phyloP scores from a whole-genome alignment of 805 yeast species.

The Pichia cabralensis region DNA sequence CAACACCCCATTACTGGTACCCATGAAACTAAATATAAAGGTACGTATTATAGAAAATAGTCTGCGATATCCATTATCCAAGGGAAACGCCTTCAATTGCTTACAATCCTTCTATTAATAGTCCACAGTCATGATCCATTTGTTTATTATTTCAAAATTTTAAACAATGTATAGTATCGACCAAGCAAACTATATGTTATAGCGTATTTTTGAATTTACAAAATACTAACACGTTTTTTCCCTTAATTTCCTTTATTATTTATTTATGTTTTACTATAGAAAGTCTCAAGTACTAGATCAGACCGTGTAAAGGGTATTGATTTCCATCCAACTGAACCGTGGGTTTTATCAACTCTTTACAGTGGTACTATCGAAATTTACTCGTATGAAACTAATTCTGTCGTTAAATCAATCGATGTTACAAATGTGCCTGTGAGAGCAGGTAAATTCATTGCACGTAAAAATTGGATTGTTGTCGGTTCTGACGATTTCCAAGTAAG shows the following conservation, averaged over 20 bases:
- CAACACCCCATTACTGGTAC: not conserved
- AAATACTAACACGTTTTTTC: slow-evolving; percentile 3
- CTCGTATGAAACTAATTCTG: slow-evolving; percentile 80
- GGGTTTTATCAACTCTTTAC: slow-evolving; percentile 87
- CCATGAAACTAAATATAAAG: slow-evolving; percentile 43
- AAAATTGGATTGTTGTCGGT: slow-evolving; percentile 95
- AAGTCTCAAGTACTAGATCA: slow-evolving; percentile 81
- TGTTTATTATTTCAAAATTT: no score
- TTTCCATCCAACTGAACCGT: slow-evolving; percentile 96
- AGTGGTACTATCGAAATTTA: slow-evolving; percentile 88
- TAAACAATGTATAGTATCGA: no score
- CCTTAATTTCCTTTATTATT: not conserved
- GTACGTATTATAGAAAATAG: slow-evolving; percentile 19
- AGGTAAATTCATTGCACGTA: slow-evolving; percentile 89
- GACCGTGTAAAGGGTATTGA: slow-evolving; percentile 97
- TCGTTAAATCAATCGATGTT: slow-evolving; percentile 85
- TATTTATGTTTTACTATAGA: slow-evolving; percentile 29
- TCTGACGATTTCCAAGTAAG: slow-evolving; percentile 92
- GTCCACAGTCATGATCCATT: no score
- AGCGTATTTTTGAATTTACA: not conserved
- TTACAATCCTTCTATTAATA: no score
- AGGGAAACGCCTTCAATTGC: no score
- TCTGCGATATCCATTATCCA: not conserved
- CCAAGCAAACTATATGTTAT: no score
- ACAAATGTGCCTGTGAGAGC: slow-evolving; percentile 96